Base-by-base conservation (phyloP, 1,284 basidiomycete species). In the Cystobasidiaceae sp. region DNA sequence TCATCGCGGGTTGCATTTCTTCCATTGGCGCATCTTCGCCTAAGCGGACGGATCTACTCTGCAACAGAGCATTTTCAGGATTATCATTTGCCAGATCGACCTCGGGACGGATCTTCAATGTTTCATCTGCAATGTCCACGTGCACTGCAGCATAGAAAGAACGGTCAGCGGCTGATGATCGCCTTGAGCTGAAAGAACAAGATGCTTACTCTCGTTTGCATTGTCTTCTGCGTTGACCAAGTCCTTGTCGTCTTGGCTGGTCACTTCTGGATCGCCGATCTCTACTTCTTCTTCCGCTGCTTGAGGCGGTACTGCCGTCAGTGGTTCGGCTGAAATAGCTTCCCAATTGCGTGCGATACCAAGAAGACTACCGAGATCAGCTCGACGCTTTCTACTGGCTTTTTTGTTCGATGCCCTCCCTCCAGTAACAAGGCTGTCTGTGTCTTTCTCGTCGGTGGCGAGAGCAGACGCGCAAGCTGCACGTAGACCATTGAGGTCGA, bases 391-490 rank as follows among this genome's bases (percentile, higher is more conserved):
- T n/a, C 32, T n/a, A 23, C 43, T 51, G n/a, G 52, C 41, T 33
- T 64, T 64, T 27, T 56, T 64, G 32, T 51, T 37, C 15, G 54
- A 56, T 30, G 37, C 25, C 11, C 52, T 39, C 48, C 51, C 48
- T 19, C 44, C 56, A 3, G 33, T 44, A 4, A 48, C 60, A 21
- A 30, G 28, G n/a, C 44, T 43, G 25, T 51, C 51, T 13, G 23
- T 33, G 15, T 52, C 34, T n/a, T 56, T 64, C 33, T 64, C 61
- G 9, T 64, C 61, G 9, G 51, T 64, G 11, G 61, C 61, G 15
- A 64, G 61, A n/a, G 61, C 61, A 21, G 61, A 54, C 6, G 51
- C 27, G 44, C 61, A 64, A 4, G 61, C 61, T n/a, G 27, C 43
- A n/a, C 51, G 51, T 8, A 64, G 27, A 33, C 61, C 61, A 21